phyloP scores from a whole-genome alignment of 2,329 filamentous ascomycete species.

The Onygenales sp. region DNA sequence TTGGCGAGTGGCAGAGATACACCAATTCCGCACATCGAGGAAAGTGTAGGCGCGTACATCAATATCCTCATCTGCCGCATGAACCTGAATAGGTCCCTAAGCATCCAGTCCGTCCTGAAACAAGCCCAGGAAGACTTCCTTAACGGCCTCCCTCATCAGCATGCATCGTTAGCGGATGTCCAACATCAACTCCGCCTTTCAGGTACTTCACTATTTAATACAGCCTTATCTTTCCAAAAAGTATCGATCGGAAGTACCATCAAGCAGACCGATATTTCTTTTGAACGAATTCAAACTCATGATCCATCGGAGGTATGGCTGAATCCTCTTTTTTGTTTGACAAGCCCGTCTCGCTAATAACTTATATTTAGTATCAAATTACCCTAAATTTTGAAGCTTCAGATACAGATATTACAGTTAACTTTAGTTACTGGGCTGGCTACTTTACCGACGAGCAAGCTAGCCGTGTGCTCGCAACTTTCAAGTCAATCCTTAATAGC shows the following conservation, averaged over 20 bases:
- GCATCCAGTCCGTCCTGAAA: slow-evolving; percentile 43
- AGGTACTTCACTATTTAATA: slow-evolving; percentile 4
- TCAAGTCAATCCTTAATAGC: neutral
- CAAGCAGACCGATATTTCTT: neutral
- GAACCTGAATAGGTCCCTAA: slow-evolving; percentile 26
- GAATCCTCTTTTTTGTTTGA: neutral
- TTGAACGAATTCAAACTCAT: neutral
- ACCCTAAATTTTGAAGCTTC: neutral
- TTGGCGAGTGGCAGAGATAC: slow-evolving; percentile 46
- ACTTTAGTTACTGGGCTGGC: neutral
- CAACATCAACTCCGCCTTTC: slow-evolving; percentile 11
- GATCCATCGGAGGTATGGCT: slow-evolving; percentile 6
- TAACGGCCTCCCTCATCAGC: slow-evolving; percentile 54
- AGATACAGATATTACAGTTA: neutral
- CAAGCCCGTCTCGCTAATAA: neutral
- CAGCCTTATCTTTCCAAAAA: slow-evolving; percentile 3
- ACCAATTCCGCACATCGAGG: slow-evolving; percentile 38
- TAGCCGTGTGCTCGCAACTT: neutral
- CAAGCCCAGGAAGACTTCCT: slow-evolving; percentile 48
- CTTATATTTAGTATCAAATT: slow-evolving; percentile 3
- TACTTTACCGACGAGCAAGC: neutral
- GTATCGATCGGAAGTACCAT: neutral
- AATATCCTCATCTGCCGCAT: slow-evolving; percentile 31
- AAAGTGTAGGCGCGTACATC: slow-evolving; percentile 37
- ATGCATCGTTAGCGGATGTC: slow-evolving; percentile 41